Conservation (phyloP, 768 basidiomycete species). For the Tylopilus vinaceipallidus region DNA sequence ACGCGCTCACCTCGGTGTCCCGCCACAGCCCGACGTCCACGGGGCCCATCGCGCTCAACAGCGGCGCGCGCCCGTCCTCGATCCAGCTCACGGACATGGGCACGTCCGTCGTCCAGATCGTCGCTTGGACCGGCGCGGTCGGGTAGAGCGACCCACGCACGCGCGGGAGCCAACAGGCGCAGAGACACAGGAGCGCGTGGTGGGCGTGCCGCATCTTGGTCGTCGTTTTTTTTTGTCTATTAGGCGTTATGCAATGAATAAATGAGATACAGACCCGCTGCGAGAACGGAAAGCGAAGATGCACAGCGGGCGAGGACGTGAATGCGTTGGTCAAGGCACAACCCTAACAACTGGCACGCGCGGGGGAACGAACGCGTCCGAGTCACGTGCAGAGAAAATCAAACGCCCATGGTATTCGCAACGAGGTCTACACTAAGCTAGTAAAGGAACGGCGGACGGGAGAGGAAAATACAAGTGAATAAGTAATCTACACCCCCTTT, state of each 20-base stretch:
- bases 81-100: slow-evolving; percentile 46
- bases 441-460: slow-evolving; percentile 9
- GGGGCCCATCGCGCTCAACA: slow-evolving; percentile 39
- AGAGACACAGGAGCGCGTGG: background rate
- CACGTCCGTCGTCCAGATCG: slow-evolving; percentile 45
- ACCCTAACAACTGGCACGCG: no score
- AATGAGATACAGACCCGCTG: slow-evolving; percentile 31
- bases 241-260: background rate
- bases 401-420: slow-evolving; percentile 13
- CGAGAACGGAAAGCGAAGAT: slow-evolving; percentile 4
- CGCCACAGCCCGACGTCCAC: slow-evolving; percentile 48
- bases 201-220: slow-evolving; percentile 6
- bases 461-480: slow-evolving; percentile 18
- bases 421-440: background rate
- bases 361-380: no score
- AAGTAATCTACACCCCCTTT: slow-evolving; percentile 18
- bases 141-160: slow-evolving; percentile 45
- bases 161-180: slow-evolving; percentile 9
- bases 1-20: slow-evolving; percentile 9
- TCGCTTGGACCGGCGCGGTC: slow-evolving; percentile 45
- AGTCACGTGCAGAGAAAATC: slow-evolving; percentile 29
- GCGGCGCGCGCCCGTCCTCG: slow-evolving; percentile 44
- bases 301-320: background rate
- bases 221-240: background rate
- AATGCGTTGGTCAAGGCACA: no score